phyloP scores from a whole-genome alignment of 805 yeast species.

The Candida chauliodis region DNA sequence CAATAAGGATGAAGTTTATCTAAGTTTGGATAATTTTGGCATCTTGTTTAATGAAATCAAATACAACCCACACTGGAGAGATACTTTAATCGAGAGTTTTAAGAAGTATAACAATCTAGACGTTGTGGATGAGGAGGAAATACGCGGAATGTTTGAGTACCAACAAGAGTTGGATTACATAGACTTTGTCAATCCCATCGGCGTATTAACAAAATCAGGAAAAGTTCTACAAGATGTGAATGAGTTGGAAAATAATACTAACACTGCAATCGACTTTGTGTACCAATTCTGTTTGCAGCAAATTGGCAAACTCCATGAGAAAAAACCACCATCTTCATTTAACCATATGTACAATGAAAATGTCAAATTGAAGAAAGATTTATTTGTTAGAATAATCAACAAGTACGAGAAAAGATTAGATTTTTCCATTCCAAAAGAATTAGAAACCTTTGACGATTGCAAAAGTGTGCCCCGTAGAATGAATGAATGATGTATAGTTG shows the following conservation, averaged over 20 bases:
- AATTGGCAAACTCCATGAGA: not conserved
- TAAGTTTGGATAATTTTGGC: constrained; percentile 19
- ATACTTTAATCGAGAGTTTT: constrained; percentile 13
- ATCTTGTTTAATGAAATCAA: constrained; percentile 53
- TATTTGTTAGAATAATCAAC: constrained; percentile 10
- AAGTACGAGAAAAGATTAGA: constrained; percentile 3
- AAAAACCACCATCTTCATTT: not conserved
- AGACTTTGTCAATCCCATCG: constrained; percentile 24
- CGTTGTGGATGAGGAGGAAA: constrained; percentile 22
- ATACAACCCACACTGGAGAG: constrained; percentile 56
- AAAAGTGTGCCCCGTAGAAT: not conserved
- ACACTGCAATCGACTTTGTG: constrained; percentile 5
- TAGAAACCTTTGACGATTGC: not conserved
- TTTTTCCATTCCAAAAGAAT: not conserved
- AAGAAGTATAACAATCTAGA: constrained; percentile 17
- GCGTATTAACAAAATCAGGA: constrained; percentile 11
- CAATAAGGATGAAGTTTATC: constrained; percentile 9
- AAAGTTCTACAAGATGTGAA: not conserved
- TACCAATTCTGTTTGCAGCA: not conserved
- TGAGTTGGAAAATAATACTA: not conserved
- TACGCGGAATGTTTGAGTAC: constrained; percentile 18
- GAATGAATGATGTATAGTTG: not conserved
- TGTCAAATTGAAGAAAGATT: constrained; percentile 1
- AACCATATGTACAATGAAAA: constrained; percentile 8
- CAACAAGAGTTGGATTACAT: constrained; percentile 24